These are phyloP conservation scores for Sophora flavescens DNA, from an alignment of 306 rosid species.

Conservation along the genomic window DNA sequence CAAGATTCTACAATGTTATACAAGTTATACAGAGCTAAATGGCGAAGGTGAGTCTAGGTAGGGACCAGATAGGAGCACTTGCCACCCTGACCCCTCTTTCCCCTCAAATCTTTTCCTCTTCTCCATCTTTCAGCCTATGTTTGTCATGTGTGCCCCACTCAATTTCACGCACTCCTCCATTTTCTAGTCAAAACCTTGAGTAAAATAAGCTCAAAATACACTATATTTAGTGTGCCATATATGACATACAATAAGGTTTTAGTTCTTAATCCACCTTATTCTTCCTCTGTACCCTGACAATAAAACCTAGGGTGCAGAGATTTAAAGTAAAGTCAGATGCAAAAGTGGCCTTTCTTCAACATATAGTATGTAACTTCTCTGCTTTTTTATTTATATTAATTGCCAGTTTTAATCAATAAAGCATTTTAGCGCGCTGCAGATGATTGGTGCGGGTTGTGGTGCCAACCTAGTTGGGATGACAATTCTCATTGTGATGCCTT, in stretches of 20 bases:
- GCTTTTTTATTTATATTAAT: background rate
- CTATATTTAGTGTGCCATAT: background rate
- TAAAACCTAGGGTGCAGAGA: background rate
- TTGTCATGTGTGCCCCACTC: background rate
- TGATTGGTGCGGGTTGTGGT: too few species aligned
- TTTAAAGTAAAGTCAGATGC: background rate
- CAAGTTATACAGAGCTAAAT: background rate
- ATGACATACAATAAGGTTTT: background rate
- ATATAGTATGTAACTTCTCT: background rate
- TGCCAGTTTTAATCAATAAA: background rate
- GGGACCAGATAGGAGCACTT: background rate
- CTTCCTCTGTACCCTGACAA: background rate
- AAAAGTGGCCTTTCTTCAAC: background rate
- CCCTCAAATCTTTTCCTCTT: too few species aligned
- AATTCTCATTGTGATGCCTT: too few species aligned
- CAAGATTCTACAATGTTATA: constrained; percentile 5
- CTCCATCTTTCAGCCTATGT: background rate
- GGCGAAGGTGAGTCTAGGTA: background rate
- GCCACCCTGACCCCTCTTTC: too few species aligned
- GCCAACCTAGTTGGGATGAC: too few species aligned
- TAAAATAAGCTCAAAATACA: background rate
- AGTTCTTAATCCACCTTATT: constrained; percentile 10
- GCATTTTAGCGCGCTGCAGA: too few species aligned
- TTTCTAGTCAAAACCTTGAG: background rate
- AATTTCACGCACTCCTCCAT: background rate